A percentile compares a stretch with the other conserved stretches of the same genome.
Evolutionary conservation across 352 stramenopile species (phyloP).

Genomic region (Aphanomyces stellatus): DNA sequence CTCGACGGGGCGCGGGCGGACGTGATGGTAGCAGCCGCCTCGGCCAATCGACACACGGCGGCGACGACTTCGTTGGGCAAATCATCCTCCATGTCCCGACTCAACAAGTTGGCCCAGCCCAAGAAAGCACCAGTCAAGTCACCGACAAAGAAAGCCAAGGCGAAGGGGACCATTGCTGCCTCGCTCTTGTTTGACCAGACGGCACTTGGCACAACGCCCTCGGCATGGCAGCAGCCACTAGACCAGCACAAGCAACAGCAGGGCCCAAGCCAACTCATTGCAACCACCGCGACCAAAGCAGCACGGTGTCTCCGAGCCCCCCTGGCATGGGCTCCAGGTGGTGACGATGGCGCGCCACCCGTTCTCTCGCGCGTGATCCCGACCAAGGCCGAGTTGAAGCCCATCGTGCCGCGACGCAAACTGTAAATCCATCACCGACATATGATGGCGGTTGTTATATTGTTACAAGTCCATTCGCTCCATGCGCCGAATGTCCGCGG

Average conservation of each 20-base stretch:
- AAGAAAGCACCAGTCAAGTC: neutral
- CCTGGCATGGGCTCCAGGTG: too few relatives aligned
- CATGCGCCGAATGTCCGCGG: conserved; percentile 4
- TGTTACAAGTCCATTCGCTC: conserved; percentile 7
- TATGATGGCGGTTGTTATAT: neutral
- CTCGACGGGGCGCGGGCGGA: neutral
- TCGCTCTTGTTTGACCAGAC: too few relatives aligned
- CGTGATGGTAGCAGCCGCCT: neutral
- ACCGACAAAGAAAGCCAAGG: too few relatives aligned
- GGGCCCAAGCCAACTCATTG: too few relatives aligned
- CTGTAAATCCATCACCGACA: too few relatives aligned
- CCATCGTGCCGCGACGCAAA: conserved; percentile 1
- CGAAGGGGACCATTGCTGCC: too few relatives aligned
- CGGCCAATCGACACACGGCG: neutral
- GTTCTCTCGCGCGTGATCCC: neutral
- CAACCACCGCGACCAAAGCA: too few relatives aligned
- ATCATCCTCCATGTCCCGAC: neutral
- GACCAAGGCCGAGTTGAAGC: neutral
- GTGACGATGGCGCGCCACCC: too few relatives aligned
- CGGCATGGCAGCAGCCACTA: too few relatives aligned
- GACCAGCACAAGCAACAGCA: neutral
- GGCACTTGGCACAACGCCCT: too few relatives aligned
- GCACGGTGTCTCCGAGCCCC: too few relatives aligned
- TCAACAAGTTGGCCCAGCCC: neutral
- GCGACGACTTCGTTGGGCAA: neutral